phyloP scores from a whole-genome alignment of 176 grass and related monocot genomes.

The Saccharum spontaneum region DNA sequence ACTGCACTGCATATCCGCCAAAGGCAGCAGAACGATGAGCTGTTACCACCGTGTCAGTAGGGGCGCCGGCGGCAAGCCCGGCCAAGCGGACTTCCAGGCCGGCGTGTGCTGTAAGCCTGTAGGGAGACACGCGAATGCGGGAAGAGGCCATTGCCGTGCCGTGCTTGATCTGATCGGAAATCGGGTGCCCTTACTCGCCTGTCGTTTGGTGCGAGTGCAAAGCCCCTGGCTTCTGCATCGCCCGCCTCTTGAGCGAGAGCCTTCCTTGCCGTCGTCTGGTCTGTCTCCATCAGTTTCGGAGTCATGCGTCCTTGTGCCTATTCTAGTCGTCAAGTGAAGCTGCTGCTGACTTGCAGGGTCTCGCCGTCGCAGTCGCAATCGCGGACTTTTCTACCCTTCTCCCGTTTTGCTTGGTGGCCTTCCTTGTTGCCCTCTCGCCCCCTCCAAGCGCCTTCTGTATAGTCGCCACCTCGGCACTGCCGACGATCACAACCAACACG shows the following conservation, averaged over 20 bases:
- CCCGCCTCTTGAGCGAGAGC: background rate
- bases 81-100: too few species aligned
- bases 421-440: background rate
- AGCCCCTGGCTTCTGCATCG: background rate
- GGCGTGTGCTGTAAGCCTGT: background rate
- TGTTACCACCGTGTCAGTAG: too few species aligned
- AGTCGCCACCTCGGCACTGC: background rate
- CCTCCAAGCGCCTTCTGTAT: constrained; percentile 2
- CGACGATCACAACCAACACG: background rate
- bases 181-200: background rate
- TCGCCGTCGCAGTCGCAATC: background rate
- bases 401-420: too few species aligned
- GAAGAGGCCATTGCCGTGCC: background rate
- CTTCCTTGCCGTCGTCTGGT: too few species aligned
- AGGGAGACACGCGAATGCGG: background rate
- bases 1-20: too few species aligned
- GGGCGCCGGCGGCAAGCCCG: too few species aligned
- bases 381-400: background rate
- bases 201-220: background rate
- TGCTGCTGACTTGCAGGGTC: background rate
- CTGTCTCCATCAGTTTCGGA: too few species aligned
- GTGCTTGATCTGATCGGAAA: background rate
- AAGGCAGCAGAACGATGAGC: too few species aligned
- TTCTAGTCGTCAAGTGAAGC: background rate
- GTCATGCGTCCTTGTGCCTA: too few species aligned